Conservation (phyloP, 495 filamentous ascomycete genomes). For the Chlorociboria aeruginascens region DNA sequence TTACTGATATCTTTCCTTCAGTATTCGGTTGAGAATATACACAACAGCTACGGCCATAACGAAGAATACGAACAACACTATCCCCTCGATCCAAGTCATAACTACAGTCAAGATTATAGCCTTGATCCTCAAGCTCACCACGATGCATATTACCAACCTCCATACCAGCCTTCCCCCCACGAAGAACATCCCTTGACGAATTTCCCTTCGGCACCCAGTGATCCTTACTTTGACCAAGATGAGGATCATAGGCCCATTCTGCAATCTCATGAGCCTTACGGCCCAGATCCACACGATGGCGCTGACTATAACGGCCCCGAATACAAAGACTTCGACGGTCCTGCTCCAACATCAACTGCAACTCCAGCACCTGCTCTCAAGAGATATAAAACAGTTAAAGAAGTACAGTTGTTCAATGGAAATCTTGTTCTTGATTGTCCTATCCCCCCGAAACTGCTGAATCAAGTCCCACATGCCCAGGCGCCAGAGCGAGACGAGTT, state of each 20-base stretch:
- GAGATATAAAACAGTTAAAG: constrained; percentile 97
- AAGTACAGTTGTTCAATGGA: constrained; percentile 91
- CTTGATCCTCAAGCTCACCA: constrained; percentile 75
- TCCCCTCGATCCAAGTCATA: constrained; percentile 26
- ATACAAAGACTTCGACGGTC: constrained; percentile 19
- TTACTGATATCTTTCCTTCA: constrained; percentile 16
- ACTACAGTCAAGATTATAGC: constrained; percentile 31
- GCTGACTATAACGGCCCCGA: constrained; percentile 6
- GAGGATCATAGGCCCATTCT: constrained; percentile 41
- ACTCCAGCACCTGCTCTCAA: constrained; percentile 56
- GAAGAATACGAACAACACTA: constrained; percentile 46
- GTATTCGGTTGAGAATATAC: constrained; percentile 74
- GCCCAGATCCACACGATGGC: constrained; percentile 33
- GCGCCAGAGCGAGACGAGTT: constrained; percentile 87
- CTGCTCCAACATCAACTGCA: constrained; percentile 30
- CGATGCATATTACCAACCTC: constrained; percentile 73
- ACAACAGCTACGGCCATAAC: constrained; percentile 58
- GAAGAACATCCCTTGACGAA: constrained; percentile 28
- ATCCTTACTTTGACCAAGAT: constrained; percentile 18
- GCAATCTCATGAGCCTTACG: constrained; percentile 31
- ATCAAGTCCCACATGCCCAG: constrained; percentile 69
- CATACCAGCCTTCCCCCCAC: constrained; percentile 57
- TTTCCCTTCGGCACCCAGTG: constrained; percentile 1
- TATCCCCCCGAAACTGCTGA: constrained; percentile 78
- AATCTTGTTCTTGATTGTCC: constrained; percentile 97